phyloP scores from a whole-genome alignment of 371 early-diverging fungal genomes.

The Phascolomyces articulosus region DNA sequence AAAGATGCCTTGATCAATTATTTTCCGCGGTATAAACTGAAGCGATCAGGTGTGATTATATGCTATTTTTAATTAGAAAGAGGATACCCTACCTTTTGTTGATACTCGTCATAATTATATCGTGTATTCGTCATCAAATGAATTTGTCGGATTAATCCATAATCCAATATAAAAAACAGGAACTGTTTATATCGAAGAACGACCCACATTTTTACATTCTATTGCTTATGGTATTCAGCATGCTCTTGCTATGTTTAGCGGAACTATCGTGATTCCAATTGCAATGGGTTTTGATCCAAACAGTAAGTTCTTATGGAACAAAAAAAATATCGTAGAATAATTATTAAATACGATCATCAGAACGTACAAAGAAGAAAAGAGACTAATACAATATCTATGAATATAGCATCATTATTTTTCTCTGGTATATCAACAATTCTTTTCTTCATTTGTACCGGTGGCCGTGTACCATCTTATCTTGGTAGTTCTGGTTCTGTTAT shows the following conservation, averaged over 20 bases:
- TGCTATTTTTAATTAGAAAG: neutral
- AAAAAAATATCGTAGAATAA: too few species aligned
- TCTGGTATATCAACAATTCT: conserved; percentile 63
- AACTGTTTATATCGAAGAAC: conserved; percentile 48
- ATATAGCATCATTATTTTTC: conserved; percentile 57
- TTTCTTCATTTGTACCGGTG: conserved; percentile 57
- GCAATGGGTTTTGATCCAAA: conserved; percentile 60
- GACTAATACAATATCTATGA: too few species aligned
- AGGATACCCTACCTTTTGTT: too few species aligned
- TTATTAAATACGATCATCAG: too few species aligned
- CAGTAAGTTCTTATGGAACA: too few species aligned
- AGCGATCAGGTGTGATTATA: conserved; percentile 19
- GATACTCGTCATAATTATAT: too few species aligned
- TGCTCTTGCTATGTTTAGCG: conserved; percentile 65
- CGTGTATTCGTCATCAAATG: too few species aligned
- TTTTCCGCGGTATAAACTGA: conserved; percentile 35
- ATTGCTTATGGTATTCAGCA: conserved; percentile 58
- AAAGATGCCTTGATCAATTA: conserved; percentile 17
- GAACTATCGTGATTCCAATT: conserved; percentile 53
- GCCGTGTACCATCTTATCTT: conserved; percentile 62
- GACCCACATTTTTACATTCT: conserved; percentile 40
- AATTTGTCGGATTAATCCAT: too few species aligned
- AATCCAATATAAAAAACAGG: conserved; percentile 22
- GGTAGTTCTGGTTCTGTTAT: conserved; percentile 63
- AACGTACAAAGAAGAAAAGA: too few species aligned